These are phyloP conservation scores for Endocarpon pusillum DNA, from an alignment of 495 filamentous ascomycete genomes.

Conservation along the genomic window DNA sequence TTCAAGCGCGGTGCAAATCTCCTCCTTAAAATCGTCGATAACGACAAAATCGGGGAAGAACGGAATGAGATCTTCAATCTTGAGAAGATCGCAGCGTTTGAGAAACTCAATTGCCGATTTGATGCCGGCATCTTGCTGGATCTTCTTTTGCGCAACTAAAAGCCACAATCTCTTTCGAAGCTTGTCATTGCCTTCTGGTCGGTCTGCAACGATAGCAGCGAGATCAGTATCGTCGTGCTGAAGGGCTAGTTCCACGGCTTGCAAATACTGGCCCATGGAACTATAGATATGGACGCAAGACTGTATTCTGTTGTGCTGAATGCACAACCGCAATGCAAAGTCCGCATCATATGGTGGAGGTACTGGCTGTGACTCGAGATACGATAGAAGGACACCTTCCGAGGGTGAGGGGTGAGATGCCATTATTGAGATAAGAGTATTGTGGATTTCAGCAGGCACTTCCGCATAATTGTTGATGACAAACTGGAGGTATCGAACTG, in stretches of 20 bases:
- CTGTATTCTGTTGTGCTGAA: conserved; percentile 79
- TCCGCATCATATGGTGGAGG: conserved; percentile 86
- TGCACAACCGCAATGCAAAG: conserved; percentile 89
- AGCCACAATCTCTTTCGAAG: conserved; percentile 92
- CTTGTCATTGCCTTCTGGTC: conserved; percentile 55
- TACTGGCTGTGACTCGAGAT: conserved; percentile 64
- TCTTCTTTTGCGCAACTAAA: conserved; percentile 81
- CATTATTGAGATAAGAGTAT: conserved; percentile 91
- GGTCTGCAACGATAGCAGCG: conserved; percentile 76
- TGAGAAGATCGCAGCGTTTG: conserved; percentile 72
- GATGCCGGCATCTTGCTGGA: conserved; percentile 64
- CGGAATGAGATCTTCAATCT: conserved; percentile 91
- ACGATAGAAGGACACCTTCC: conserved; percentile 69
- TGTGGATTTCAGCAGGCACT: conserved; percentile 82
- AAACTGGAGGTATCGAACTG: conserved; percentile 82
- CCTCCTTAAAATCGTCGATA: conserved; percentile 97
- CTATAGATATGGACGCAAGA: conserved; percentile 93
- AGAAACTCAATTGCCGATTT: conserved; percentile 92
- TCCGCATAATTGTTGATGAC: conserved; percentile 78
- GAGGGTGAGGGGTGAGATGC: conserved; percentile 69
- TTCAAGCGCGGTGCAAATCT: conserved; percentile 86
- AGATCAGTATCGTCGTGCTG: conserved; percentile 79
- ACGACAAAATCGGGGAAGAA: conserved; percentile 99
- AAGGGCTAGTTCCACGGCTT: conserved; percentile 82
- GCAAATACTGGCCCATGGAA: conserved; percentile 79